phyloP scores from a whole-genome alignment of 495 filamentous ascomycete genomes.

The Podospora appendiculata region DNA sequence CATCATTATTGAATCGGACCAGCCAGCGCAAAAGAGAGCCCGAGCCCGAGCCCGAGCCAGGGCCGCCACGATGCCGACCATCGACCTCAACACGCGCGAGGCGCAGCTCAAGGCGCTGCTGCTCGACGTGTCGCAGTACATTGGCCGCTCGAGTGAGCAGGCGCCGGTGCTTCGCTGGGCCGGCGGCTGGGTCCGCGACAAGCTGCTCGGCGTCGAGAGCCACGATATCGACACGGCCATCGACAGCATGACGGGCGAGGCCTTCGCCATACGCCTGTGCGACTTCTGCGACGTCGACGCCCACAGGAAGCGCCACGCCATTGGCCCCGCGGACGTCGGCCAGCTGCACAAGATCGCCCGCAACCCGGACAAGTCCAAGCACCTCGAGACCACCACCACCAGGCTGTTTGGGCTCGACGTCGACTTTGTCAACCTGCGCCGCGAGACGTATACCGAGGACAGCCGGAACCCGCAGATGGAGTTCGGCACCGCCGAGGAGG shows the following conservation, averaged over 20 bases:
- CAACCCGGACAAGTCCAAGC: conserved; percentile 97
- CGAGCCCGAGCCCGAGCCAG: neutral
- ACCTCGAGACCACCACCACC: conserved; percentile 87
- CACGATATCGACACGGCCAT: conserved; percentile 95
- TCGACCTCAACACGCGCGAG: conserved; percentile 55
- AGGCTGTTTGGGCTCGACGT: conserved; percentile 81
- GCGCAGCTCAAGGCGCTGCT: conserved; percentile 62
- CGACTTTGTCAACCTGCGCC: conserved; percentile 89
- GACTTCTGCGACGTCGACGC: conserved; percentile 39
- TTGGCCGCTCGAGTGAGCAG: conserved; percentile 29
- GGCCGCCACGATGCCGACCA: neutral
- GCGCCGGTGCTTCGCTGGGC: conserved; percentile 75
- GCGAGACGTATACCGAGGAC: conserved; percentile 78
- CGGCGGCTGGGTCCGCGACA: conserved; percentile 98
- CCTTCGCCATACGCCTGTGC: conserved; percentile 61
- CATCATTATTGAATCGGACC: neutral
- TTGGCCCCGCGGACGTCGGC: conserved; percentile 49
- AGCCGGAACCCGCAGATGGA: conserved; percentile 89
- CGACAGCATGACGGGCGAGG: conserved; percentile 86
- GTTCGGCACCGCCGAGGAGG: conserved; percentile 85
- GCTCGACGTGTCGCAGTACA: conserved; percentile 63
- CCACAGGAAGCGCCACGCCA: conserved; percentile 31
- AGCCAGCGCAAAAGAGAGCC: neutral
- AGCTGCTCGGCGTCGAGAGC: conserved; percentile 71
- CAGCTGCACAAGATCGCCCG: conserved; percentile 69